Conservation (phyloP, 1,139 yeast genomes). For the Kodamaea derodonti region DNA sequence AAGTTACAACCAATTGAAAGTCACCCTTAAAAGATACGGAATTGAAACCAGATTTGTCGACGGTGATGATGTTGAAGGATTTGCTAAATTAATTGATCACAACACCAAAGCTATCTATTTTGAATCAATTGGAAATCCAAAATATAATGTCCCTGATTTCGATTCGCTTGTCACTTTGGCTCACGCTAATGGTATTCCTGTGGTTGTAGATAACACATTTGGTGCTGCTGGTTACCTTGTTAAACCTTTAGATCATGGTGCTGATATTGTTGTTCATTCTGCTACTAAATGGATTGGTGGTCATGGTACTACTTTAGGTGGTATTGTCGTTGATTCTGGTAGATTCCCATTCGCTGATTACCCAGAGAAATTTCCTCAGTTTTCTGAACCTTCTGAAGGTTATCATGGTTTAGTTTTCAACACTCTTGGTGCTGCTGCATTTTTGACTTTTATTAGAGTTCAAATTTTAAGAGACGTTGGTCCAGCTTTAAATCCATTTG, state of each 20-base stretch:
- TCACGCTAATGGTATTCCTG: constrained; percentile 84
- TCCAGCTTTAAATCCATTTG: constrained; percentile 85
- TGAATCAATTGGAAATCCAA: constrained; percentile 93
- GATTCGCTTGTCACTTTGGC: constrained; percentile 73
- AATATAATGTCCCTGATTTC: constrained; percentile 88
- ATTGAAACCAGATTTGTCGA: constrained; percentile 79
- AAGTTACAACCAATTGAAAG: constrained; percentile 92
- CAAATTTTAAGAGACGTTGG: constrained; percentile 92
- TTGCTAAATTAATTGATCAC: constrained; percentile 70
- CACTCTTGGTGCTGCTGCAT: constrained; percentile 77
- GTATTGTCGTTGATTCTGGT: constrained; percentile 86
- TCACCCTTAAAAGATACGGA: constrained; percentile 83
- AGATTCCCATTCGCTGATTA: constrained; percentile 87
- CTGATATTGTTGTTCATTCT: constrained; percentile 82
- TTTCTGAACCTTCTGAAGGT: constrained; percentile 85
- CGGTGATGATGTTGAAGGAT: constrained; percentile 69
- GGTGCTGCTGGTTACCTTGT: constrained; percentile 94
- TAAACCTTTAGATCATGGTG: constrained; percentile 85
- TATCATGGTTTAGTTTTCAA: constrained; percentile 84
- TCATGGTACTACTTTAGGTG: constrained; percentile 94
- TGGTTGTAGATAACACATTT: constrained; percentile 94
- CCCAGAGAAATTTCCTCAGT: constrained; percentile 87
- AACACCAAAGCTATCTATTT: constrained; percentile 87
- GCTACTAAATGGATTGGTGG: constrained; percentile 99
- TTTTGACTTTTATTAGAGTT: constrained; percentile 73